A percentile compares a stretch with the other conserved stretches of the same genome.
Evolutionary conservation across 192 early-diverging fungal genomes (phyloP).

Genomic region (Rhizoclosmatium sp.): DNA sequence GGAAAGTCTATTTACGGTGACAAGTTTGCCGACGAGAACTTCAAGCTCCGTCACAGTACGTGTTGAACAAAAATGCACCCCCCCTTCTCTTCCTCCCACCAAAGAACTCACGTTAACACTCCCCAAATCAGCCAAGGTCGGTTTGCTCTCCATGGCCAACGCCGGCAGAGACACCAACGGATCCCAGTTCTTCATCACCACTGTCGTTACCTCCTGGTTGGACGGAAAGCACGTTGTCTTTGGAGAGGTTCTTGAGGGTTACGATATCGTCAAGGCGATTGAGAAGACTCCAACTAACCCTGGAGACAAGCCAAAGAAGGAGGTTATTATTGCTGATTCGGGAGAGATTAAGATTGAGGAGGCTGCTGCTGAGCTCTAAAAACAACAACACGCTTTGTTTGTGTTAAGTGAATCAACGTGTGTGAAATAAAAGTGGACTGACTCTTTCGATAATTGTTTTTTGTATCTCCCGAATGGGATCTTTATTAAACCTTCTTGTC

Average conservation of each 20-base stretch:
- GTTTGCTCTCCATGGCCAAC: slow-evolving; percentile 83
- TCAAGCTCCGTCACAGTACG: slow-evolving; percentile 77
- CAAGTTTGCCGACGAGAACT: slow-evolving; percentile 96
- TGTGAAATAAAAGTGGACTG: too few relatives aligned
- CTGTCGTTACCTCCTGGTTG: slow-evolving; percentile 60
- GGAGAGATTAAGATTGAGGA: slow-evolving; percentile 56
- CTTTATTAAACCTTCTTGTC: too few relatives aligned
- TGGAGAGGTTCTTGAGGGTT: slow-evolving; percentile 63
- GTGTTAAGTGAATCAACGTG: too few relatives aligned
- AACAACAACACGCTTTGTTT: neutral
- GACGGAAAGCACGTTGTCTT: slow-evolving; percentile 70
- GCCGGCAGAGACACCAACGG: slow-evolving; percentile 79
- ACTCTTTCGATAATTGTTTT: too few relatives aligned
- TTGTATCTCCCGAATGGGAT: too few relatives aligned
- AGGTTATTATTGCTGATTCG: slow-evolving; percentile 59
- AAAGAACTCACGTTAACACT: slow-evolving; percentile 50
- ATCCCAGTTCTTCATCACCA: slow-evolving; percentile 77
- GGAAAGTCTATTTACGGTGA: slow-evolving; percentile 78
- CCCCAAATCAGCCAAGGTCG: slow-evolving; percentile 44
- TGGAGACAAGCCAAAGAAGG: slow-evolving; percentile 60
- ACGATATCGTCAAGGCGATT: slow-evolving; percentile 58
- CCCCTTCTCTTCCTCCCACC: slow-evolving; percentile 53
- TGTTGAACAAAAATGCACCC: slow-evolving; percentile 48
- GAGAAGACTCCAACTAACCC: slow-evolving; percentile 55
- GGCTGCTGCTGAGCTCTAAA: slow-evolving; percentile 1